A percentile compares a stretch with the other conserved stretches of the same genome.
These are phyloP conservation scores for Xylaria scruposa DNA, from an alignment of 495 filamentous ascomycete genomes.

Conservation along the genomic window DNA sequence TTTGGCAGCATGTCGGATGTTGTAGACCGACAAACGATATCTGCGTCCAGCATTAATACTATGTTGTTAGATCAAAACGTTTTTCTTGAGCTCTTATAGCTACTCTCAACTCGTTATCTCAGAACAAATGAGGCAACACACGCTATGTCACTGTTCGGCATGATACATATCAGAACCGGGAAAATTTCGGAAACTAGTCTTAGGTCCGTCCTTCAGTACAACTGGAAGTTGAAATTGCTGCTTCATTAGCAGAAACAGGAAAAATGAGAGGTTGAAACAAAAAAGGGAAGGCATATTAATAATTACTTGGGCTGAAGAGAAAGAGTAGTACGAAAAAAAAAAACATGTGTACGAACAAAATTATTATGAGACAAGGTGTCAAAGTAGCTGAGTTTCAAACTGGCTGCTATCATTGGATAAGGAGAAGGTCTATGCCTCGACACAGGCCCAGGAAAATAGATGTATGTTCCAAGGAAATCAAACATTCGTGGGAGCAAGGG, in stretches of 20 bases:
- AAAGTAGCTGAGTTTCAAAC: neutral
- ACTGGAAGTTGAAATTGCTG: no score
- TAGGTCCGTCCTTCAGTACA: no score
- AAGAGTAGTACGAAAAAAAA: no score
- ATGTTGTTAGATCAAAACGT: neutral
- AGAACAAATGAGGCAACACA: neutral
- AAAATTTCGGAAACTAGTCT: no score
- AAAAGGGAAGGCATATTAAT: neutral
- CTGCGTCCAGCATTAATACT: neutral
- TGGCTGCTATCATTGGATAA: neutral
- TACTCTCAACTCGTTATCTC: neutral
- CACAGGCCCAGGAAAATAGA: neutral
- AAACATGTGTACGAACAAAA: no score
- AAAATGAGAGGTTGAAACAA: no score
- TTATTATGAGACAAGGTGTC: neutral
- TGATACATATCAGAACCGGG: neutral
- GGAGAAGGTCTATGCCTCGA: neutral
- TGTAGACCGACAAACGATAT: neutral
- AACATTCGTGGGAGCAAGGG: neutral
- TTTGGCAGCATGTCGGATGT: neutral
- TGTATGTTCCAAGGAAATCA: neutral
- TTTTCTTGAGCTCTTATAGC: neutral
- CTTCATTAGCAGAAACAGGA: no score
- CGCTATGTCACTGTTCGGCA: neutral
- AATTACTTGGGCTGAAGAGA: no score